Percentiles rank a stretch among this genome's conserved stretches.
These are phyloP conservation scores for Nissolia schottii DNA, from an alignment of 306 rosid species.

Conservation along the genomic window DNA sequence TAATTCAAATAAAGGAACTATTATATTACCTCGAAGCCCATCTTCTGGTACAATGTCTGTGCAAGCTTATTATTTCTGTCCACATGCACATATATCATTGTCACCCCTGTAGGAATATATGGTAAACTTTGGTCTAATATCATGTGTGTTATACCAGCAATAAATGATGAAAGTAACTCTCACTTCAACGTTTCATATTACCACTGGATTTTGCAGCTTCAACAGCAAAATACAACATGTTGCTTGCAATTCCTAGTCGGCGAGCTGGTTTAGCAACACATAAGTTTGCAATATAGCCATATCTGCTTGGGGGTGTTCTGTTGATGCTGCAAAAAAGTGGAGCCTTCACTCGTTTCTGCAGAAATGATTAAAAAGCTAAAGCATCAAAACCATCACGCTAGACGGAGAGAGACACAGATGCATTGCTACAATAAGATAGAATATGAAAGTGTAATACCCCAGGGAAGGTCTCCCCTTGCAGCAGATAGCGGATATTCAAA, in stretches of 20 bases:
- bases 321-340: slow-evolving; percentile 50
- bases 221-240: slow-evolving; percentile 79
- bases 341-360: slow-evolving; percentile 65
- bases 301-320: slow-evolving; percentile 50
- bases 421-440: background rate
- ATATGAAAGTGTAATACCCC: slow-evolving; percentile 49
- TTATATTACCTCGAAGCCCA: slow-evolving; percentile 77
- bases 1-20: background rate
- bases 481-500: slow-evolving; percentile 58
- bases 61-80: slow-evolving; percentile 56
- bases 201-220: slow-evolving; percentile 59
- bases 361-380: slow-evolving; percentile 3
- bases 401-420: slow-evolving; percentile 8
- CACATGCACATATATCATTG: slow-evolving; percentile 71
- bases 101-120: slow-evolving; percentile 46
- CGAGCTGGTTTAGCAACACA: slow-evolving; percentile 76
- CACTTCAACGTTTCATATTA: slow-evolving; percentile 30
- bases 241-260: slow-evolving; percentile 75
- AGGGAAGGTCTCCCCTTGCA: slow-evolving; percentile 87
- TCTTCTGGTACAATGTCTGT: slow-evolving; percentile 54
- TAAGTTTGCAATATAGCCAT: slow-evolving; percentile 78
- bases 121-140: background rate
- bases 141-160: background rate
- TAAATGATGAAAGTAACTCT: background rate
- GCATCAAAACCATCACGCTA: slow-evolving; percentile 14